A percentile compares a stretch with the other conserved stretches of the same genome.
phyloP scores from a whole-genome alignment of 2,329 filamentous ascomycete species.

The Pyrenochaeta sp. region DNA sequence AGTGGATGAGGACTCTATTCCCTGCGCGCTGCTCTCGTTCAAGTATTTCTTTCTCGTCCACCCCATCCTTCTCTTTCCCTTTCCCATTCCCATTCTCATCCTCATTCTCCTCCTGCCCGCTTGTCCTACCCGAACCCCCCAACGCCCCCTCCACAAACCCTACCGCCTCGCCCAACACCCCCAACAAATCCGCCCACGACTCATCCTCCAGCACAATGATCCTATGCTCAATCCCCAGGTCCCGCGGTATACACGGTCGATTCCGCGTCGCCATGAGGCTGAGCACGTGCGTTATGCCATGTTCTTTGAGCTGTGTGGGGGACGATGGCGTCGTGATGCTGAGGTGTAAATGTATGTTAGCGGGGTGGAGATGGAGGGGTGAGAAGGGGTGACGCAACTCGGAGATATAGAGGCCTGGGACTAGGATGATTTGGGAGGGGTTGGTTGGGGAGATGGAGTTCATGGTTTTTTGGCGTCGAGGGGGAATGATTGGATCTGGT shows the following conservation, averaged over 20 bases:
- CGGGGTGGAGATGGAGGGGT: not conserved
- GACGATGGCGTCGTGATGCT: conserved; percentile 12
- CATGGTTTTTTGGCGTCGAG: too few species aligned
- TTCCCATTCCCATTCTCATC: conserved; percentile 8
- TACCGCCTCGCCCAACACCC: too few species aligned
- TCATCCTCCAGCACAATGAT: conserved; percentile 19
- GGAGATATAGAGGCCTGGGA: conserved; percentile 16
- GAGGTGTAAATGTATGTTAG: not conserved
- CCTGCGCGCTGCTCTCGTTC: too few species aligned
- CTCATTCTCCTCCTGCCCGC: too few species aligned
- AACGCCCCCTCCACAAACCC: too few species aligned
- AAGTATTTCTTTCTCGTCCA: too few species aligned
- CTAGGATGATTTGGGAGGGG: too few species aligned
- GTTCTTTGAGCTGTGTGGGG: conserved; percentile 1
- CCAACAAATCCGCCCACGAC: conserved; percentile 15
- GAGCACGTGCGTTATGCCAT: conserved; percentile 18
- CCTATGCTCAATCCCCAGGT: conserved; percentile 4
- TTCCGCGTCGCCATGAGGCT: conserved; percentile 1
- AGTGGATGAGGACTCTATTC: conserved; percentile 20
- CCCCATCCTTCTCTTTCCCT: not conserved
- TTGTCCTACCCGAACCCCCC: too few species aligned
- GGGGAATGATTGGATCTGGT: too few species aligned
- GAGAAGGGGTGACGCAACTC: conserved; percentile 1
- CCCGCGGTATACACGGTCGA: not conserved
- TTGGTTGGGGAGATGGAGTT: too few species aligned